A percentile compares a stretch with the other conserved stretches of the same genome.
Evolutionary conservation across 2,329 filamentous ascomycete genomes (phyloP).

Genomic region (Rutstroemia sp.): DNA sequence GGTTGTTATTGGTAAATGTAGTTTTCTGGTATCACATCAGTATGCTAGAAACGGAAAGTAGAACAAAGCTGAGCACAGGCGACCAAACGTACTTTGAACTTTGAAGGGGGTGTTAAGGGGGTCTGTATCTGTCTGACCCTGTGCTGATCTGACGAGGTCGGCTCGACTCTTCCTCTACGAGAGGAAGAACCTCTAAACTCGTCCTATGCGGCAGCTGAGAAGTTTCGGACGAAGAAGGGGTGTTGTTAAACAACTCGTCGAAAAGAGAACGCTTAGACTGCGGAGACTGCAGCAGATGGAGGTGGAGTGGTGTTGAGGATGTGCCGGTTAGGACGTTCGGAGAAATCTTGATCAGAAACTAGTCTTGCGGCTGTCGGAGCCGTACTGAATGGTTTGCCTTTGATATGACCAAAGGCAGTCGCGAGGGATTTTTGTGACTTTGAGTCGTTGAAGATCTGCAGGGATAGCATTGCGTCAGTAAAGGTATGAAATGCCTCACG

Average conservation of each 20-base stretch:
- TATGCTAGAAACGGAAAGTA: background rate
- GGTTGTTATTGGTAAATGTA: slow-evolving; percentile 12
- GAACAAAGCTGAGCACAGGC: background rate
- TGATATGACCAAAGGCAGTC: slow-evolving; percentile 59
- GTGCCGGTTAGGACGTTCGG: slow-evolving; percentile 55
- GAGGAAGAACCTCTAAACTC: slow-evolving; percentile 98
- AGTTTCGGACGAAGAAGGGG: slow-evolving; percentile 50
- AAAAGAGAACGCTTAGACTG: slow-evolving; percentile 43
- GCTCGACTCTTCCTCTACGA: slow-evolving; percentile 98
- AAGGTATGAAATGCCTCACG: slow-evolving; percentile 3
- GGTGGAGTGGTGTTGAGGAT: slow-evolving; percentile 60
- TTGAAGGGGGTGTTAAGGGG: slow-evolving; percentile 66
- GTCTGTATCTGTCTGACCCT: slow-evolving; percentile 89
- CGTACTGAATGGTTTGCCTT: slow-evolving; percentile 54
- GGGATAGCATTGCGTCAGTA: background rate
- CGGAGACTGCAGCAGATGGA: slow-evolving; percentile 46
- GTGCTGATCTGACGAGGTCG: slow-evolving; percentile 89
- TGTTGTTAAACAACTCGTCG: slow-evolving; percentile 42
- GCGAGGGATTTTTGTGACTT: slow-evolving; percentile 4
- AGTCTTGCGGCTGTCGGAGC: slow-evolving; percentile 55
- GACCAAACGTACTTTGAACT: slow-evolving; percentile 18
- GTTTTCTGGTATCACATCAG: slow-evolving; percentile 2
- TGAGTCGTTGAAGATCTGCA: slow-evolving; percentile 2
- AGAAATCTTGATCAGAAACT: slow-evolving; percentile 64
- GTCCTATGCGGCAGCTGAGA: slow-evolving; percentile 99